These are phyloP conservation scores for Epichloe gansuensis DNA, from an alignment of 2,329 filamentous ascomycete species.

Conservation along the genomic window DNA sequence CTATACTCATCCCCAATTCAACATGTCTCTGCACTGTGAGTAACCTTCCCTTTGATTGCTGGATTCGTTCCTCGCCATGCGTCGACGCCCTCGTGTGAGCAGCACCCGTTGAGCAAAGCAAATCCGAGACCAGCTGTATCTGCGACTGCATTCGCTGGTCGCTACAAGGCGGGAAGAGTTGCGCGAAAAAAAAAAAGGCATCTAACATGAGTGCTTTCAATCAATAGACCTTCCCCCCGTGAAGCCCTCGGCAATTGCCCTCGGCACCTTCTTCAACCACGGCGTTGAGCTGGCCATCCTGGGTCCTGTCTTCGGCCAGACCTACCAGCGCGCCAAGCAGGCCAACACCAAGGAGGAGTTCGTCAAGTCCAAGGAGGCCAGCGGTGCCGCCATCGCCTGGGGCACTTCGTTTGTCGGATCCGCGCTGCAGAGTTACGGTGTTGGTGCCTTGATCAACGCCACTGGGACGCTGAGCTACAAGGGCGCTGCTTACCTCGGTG, in stretches of 20 bases:
- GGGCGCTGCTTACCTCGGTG: constrained; percentile 87
- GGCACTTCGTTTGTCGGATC: constrained; percentile 83
- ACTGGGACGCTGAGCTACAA: constrained; percentile 94
- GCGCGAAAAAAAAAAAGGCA: background rate
- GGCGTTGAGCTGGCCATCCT: constrained; percentile 78
- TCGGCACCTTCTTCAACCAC: constrained; percentile 94
- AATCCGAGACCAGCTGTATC: too few relatives aligned
- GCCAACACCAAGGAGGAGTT: constrained; percentile 97
- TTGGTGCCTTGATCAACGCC: constrained; percentile 83
- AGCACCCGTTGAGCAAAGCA: too few relatives aligned
- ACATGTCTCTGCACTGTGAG: constrained; percentile 49
- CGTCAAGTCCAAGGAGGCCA: constrained; percentile 82
- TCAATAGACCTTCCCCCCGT: constrained; percentile 54
- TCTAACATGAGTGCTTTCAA: background rate
- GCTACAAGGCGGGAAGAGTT: background rate
- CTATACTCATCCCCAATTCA: constrained; percentile 11
- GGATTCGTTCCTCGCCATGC: too few relatives aligned
- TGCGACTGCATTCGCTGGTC: background rate
- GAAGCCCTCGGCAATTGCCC: constrained; percentile 94
- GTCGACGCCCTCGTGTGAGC: too few relatives aligned
- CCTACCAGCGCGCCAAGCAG: constrained; percentile 82
- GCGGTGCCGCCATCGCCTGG: constrained; percentile 76
- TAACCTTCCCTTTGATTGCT: background rate
- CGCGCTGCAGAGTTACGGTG: constrained; percentile 77
- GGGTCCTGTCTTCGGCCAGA: constrained; percentile 81